These are phyloP conservation scores for Posidonia australis DNA, from an alignment of 106 monocot genomes.

Conservation along the genomic window DNA sequence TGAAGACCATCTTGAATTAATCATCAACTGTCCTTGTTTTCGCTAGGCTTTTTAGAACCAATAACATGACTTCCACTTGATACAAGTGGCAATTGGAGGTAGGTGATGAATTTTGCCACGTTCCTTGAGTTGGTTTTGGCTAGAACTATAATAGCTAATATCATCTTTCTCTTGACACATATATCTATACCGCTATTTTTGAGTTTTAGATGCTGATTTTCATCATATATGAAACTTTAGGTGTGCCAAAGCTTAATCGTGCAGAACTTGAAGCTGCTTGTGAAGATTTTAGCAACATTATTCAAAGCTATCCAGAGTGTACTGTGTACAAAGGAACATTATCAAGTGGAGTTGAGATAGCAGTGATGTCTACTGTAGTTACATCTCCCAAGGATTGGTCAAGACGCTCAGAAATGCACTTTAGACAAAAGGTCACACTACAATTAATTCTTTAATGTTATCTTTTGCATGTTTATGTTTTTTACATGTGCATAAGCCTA, in stretches of 20 bases:
- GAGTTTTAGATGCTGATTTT: neutral
- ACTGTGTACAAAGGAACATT: slow-evolving; percentile 79
- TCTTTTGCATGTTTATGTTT: too few relatives aligned
- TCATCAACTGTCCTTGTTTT: too few relatives aligned
- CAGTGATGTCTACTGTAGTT: slow-evolving; percentile 46
- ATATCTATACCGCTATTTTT: neutral
- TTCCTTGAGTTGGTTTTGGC: neutral
- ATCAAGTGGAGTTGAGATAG: slow-evolving; percentile 86
- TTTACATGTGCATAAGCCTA: neutral
- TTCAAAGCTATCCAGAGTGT: slow-evolving; percentile 42
- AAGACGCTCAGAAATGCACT: slow-evolving; percentile 32
- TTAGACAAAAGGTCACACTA: slow-evolving; percentile 48
- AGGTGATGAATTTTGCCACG: neutral
- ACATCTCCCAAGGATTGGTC: slow-evolving; percentile 50
- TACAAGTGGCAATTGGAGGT: neutral
- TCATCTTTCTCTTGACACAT: neutral
- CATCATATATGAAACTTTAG: slow-evolving; percentile 17
- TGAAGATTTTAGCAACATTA: slow-evolving; percentile 87
- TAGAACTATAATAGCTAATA: neutral
- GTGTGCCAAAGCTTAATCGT: slow-evolving; percentile 55
- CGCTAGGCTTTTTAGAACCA: too few relatives aligned
- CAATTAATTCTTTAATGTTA: neutral
- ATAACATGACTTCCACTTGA: neutral
- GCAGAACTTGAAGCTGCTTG: slow-evolving; percentile 73
- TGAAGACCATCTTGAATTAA: too few relatives aligned